These are phyloP conservation scores for Domatiomyces catenatus DNA, from an alignment of 2,329 filamentous ascomycete species.

Conservation along the genomic window DNA sequence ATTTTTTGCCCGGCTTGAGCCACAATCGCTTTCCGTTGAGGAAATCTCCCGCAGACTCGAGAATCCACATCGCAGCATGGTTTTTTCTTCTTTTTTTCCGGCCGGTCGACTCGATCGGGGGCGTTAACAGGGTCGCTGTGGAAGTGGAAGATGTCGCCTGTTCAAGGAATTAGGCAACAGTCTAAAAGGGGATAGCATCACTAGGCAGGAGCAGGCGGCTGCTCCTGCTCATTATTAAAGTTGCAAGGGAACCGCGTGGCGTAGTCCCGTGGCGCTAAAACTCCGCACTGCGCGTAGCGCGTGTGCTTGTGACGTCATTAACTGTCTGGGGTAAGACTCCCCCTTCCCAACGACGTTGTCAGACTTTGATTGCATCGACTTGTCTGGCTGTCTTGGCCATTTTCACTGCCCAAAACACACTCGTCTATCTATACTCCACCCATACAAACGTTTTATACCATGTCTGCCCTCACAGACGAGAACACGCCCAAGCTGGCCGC, in stretches of 20 bases:
- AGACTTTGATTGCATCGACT: not conserved
- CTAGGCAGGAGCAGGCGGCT: not conserved
- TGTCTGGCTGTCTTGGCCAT: not conserved
- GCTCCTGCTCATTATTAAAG: not conserved
- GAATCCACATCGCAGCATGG: conserved; percentile 43
- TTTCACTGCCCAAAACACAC: not conserved
- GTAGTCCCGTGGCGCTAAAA: not conserved
- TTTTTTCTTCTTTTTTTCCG: not conserved
- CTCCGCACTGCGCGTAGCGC: not conserved
- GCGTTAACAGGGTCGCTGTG: not conserved
- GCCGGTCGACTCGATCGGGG: not conserved
- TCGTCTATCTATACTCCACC: not conserved
- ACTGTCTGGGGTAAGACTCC: too few species aligned
- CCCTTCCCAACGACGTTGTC: not conserved
- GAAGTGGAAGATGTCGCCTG: not conserved
- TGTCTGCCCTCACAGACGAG: conserved; percentile 12
- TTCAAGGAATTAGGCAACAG: not conserved
- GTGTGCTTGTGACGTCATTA: too few species aligned
- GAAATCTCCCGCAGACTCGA: conserved; percentile 38
- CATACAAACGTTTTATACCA: conserved; percentile 2
- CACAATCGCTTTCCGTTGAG: conserved; percentile 52
- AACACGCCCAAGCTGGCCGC: conserved; percentile 21
- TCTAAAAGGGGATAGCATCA: not conserved
- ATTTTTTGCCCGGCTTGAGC: conserved; percentile 71
- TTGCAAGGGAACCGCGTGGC: not conserved